Evolutionary conservation across 345 rosid species (phyloP), one percentile per base, ranked within the genome.

Genomic region (Limnanthes douglasii): DNA sequence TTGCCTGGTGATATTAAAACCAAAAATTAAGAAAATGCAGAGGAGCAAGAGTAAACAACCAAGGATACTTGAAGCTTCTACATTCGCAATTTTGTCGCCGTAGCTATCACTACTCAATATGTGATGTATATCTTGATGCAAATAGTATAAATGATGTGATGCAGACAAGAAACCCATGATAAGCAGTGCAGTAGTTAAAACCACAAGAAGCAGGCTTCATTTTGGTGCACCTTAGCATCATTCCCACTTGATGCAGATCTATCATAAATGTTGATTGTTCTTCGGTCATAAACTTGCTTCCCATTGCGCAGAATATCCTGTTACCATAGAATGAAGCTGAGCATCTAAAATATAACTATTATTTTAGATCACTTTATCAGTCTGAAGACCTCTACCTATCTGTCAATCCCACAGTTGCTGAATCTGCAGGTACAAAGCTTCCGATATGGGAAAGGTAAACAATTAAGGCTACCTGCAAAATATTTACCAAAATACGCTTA

Each of bases 231-330:
- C 97, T 83, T 18, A 88, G 68, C 90, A 88, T 88, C 79, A 79
- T 60, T 46, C 97, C 97, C 44, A 88, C 86, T 79, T 83, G 97
- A 68, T 88, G 97, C 7, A 88, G 77, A 68, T 88, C 97, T 47
- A 88, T 76, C 95, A 83, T 88, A 57, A 88, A 88, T 43, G 97
- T 73, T 6, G 97, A 88, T 46, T 88, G 86, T 54, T 88, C 84
- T 1, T 75, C 86, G 17, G 86, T 79, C 97, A 76, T 76, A 41
- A 73, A 72, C 56, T 74, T 83, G 77, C 73, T 80, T 59, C 97
- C 97, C 78, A 59, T 72, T 44, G 86, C 95, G 57, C 94, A 88
- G 47, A 88, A 88, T 53, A 90, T 90, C 66, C 98, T 90, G 64
- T 57, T 39, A 13, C 38, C 37, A 60, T 34, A 43, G 27, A 18